Evolutionary conservation across 2,329 filamentous ascomycete genomes (phyloP), one percentile per base, ranked within the genome.

Genomic region (Diplocarpon rosae): DNA sequence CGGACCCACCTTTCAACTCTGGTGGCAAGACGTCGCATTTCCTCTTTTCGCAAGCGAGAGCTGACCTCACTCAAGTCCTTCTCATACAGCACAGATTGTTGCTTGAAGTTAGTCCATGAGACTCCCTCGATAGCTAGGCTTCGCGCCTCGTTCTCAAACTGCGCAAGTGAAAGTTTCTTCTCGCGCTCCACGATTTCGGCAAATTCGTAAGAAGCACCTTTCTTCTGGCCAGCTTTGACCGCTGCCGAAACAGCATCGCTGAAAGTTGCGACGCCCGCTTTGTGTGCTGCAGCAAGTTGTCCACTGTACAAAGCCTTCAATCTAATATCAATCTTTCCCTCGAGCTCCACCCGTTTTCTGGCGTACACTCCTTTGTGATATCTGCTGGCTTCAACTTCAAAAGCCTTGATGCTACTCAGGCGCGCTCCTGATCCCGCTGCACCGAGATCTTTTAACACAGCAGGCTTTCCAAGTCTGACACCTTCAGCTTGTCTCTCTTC

Each of bases 301-400:
- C 84, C 85, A 41, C 84, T 78, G 66, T 92, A 95, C 10, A 98
- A 72, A 1, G 81, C 70, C 69, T 94, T 96, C 42, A 98, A 73
- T 29, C 92, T 77, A n/a, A 77, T 72, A 60, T 96, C 92, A 32
- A 95, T 75, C 66, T 95, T 95, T 57, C 69, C 70, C 62, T 92
- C 85, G 7, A 98, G 73, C 61, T 98, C 92, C 1, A 77, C 72
- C 51, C 79, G 78, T 68, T 98, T 98, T 46, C 85, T 77, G 53
- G 78, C 73, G 64, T 92, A 98, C 13, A 98, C 92, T 14, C 83
- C 88, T 68, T 96, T 96, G 71, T 96, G 92, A 62, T 98, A 98
- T 51, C 92, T 76, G 62, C 89, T 89, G 1, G 92, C 92, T 62
- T 94, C 87, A 0, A 75, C 76, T 62, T 95, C 87, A 57, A 98